Evolutionary conservation across 768 basidiomycete genomes (phyloP).

Genomic region (Sistotremastrum niveocremeum): DNA sequence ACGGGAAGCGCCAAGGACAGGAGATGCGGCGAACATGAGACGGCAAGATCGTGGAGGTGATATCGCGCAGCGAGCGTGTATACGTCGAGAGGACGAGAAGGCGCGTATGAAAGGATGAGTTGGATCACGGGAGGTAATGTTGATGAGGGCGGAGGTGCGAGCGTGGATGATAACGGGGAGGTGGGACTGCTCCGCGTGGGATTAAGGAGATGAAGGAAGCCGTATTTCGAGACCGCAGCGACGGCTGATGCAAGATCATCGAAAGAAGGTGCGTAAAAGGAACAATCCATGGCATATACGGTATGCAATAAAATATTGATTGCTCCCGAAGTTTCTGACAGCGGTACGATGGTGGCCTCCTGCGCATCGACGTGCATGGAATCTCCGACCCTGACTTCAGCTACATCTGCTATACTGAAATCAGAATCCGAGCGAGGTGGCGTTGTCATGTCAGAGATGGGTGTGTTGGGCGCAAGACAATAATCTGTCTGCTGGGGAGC

Average conservation of each 20-base stretch:
- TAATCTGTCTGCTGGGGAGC: neutral
- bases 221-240: conserved; percentile 43
- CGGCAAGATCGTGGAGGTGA: conserved; percentile 61
- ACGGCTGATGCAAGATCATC: conserved; percentile 44
- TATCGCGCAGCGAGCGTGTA: conserved; percentile 58
- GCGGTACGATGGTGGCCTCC: conserved; percentile 37
- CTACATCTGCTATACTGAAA: too few relatives aligned
- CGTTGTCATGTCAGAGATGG: too few relatives aligned
- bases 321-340: conserved; percentile 45
- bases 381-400: conserved; percentile 3
- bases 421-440: too few relatives aligned
- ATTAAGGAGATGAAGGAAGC: conserved; percentile 40
- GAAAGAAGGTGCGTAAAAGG: conserved; percentile 60
- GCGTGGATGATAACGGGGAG: conserved; percentile 26
- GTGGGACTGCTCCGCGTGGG: conserved; percentile 33
- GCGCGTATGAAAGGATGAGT: conserved; percentile 53
- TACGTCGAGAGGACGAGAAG: conserved; percentile 52
- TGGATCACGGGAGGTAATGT: conserved; percentile 17
- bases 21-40: conserved; percentile 60
- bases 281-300: conserved; percentile 58
- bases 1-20: conserved; percentile 55
- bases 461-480: too few relatives aligned
- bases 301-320: conserved; percentile 65
- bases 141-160: neutral
- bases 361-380: conserved; percentile 26